phyloP scores from a whole-genome alignment of 2,329 filamentous ascomycete species.

The Fusarium buxicola region DNA sequence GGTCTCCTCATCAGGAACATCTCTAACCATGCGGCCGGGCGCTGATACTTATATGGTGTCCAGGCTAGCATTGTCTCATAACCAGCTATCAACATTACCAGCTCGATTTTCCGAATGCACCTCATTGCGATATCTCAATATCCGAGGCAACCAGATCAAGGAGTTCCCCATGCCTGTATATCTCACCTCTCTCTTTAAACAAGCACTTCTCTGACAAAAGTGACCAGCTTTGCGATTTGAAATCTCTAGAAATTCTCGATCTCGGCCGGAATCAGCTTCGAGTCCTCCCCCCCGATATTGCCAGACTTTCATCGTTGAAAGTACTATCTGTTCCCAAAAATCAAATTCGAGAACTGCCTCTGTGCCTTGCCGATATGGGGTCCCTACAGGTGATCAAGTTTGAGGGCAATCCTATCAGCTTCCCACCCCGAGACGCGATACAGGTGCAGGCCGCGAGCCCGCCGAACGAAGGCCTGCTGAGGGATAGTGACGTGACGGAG shows the following conservation, averaged over 20 bases:
- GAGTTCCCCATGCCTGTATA: conserved; percentile 69
- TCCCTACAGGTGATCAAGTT: conserved; percentile 91
- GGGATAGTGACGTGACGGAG: conserved; percentile 73
- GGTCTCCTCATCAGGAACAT: conserved; percentile 40
- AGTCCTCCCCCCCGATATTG: conserved; percentile 81
- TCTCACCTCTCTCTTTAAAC: conserved; percentile 19
- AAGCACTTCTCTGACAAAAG: conserved; percentile 40
- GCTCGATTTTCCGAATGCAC: conserved; percentile 79
- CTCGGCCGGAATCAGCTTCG: conserved; percentile 88
- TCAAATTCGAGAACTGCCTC: conserved; percentile 83
- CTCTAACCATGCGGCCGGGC: conserved; percentile 18
- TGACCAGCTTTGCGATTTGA: conserved; percentile 82
- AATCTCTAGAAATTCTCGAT: conserved; percentile 91
- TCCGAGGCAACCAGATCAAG: conserved; percentile 79
- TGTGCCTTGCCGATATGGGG: conserved; percentile 88
- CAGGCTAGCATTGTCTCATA: conserved; percentile 85
- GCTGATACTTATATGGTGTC: conserved; percentile 30
- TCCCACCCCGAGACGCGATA: conserved; percentile 78
- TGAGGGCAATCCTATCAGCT: conserved; percentile 86
- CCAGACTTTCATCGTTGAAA: conserved; percentile 84
- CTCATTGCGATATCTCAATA: conserved; percentile 82
- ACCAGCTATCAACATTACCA: conserved; percentile 77
- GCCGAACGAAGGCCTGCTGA: conserved; percentile 63
- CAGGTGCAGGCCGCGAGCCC: conserved; percentile 68
- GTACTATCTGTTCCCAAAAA: conserved; percentile 91